Base-by-base conservation (phyloP, 352 stramenopile species). In the Globisporangium acanthophoron region DNA sequence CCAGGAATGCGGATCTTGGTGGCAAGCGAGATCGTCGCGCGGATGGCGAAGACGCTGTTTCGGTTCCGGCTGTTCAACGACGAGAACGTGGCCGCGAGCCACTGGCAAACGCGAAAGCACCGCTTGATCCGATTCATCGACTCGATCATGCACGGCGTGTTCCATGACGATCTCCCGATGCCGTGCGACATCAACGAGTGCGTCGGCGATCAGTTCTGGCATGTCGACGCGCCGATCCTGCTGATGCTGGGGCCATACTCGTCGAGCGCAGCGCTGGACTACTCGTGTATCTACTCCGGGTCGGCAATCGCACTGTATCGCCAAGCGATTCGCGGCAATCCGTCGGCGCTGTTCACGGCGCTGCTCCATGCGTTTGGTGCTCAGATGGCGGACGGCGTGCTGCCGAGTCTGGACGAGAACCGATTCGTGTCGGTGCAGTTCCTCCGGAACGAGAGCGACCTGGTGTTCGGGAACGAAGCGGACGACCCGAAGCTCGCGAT, bases 31-130 rank as follows among this genome's bases (percentile, higher is more conserved):
- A 90, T 94, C 21, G 48, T 94, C 31, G 67, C 76, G 45, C 75
- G 85, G 35, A 45, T 94, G 29, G 85, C 85, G 3, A 94, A 92
- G 62, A 81, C 76, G 1, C 44, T 92, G 8, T 90, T 94, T 41
- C 75, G 75, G 4, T 90, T 81, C 35, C 69, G 72, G 8, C 66
- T 90, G 53, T 64, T 80, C 1, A 76, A 85, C 44, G 73, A 89
- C 62, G 50, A 74, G 7, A 74, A 64, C 5, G 69, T 67, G 11
- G 63, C 67, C 0, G 71, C 59, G 3, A 86, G 65, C 51, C 69
- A 69, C 7, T 89, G 81, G 81, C 69, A 78, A 18, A 74, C 75
- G 8, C 54, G 74, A 7, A 92, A 92, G 45, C 40, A 66, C 0
- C 71, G 77, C 5, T 29, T 85, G 33, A 86, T 90, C 54, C 62